These are phyloP conservation scores for Epichloe gansuensis DNA, from an alignment of 2,329 filamentous ascomycete species.

Conservation along the genomic window DNA sequence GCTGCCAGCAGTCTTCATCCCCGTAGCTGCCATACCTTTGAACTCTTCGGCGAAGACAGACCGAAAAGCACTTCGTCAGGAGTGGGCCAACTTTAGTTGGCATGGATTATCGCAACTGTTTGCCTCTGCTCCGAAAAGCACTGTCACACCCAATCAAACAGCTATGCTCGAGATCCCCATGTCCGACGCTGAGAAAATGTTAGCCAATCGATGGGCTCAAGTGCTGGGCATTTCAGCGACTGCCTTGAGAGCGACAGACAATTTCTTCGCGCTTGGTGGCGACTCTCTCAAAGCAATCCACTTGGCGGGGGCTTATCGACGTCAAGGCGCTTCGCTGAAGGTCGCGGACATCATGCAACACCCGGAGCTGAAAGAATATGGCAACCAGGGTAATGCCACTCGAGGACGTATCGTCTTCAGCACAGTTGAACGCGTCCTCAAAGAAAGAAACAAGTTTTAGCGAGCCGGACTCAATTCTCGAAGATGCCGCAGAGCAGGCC, in stretches of 20 bases:
- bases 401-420: too few relatives aligned
- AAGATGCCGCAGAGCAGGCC: too few relatives aligned
- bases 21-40: not conserved
- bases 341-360: not conserved
- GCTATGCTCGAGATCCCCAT: not conserved
- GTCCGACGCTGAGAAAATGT: not conserved
- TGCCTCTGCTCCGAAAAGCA: not conserved
- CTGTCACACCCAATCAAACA: not conserved
- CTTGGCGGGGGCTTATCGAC: not conserved
- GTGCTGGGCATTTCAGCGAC: too few relatives aligned
- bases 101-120: not conserved
- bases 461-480: too few relatives aligned
- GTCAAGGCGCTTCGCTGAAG: not conserved
- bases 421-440: too few relatives aligned
- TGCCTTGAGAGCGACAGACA: conserved; percentile 11
- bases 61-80: not conserved
- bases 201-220: conserved; percentile 8
- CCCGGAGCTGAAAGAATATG: not conserved
- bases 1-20: not conserved
- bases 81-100: too few relatives aligned
- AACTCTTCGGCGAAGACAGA: not conserved
- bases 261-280: conserved; percentile 10
- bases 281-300: not conserved
- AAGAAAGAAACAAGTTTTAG: too few relatives aligned
- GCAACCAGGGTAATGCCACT: too few relatives aligned